These are phyloP conservation scores for Coelastrella sp. DNA, from an alignment of 139 green algal species.

Conservation along the genomic window DNA sequence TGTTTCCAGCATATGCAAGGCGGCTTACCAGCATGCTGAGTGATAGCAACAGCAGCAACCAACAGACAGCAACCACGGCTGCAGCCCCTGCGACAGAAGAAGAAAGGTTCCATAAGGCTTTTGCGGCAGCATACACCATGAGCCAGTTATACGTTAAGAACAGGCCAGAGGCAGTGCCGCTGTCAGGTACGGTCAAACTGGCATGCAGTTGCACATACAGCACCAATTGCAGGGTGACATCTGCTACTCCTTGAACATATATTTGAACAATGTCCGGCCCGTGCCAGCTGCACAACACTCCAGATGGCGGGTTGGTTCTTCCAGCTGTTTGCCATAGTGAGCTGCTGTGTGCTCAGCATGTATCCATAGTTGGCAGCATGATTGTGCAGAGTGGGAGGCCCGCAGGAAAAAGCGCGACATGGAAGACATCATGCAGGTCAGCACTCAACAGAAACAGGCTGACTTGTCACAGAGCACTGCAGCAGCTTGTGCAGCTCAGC, in stretches of 20 bases:
- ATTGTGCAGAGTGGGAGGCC: conserved; percentile 39
- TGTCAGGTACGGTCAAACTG: not conserved
- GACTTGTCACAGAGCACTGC: no score
- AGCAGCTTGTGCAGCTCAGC: no score
- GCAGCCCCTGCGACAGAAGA: not conserved
- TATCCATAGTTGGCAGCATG: not conserved
- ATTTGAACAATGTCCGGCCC: no score
- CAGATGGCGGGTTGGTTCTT: not conserved
- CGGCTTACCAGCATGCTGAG: not conserved
- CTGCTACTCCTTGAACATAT: no score
- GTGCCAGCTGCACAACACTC: not conserved
- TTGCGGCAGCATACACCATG: conserved; percentile 26
- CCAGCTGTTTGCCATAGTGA: no score
- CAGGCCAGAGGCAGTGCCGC: conserved; percentile 39
- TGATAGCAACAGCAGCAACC: conserved; percentile 16
- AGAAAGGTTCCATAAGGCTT: conserved; percentile 33
- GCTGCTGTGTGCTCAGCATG: no score
- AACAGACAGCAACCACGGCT: not conserved
- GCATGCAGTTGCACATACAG: not conserved
- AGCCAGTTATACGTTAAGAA: conserved; percentile 37
- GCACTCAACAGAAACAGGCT: no score
- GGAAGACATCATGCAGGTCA: conserved; percentile 41
- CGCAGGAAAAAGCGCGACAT: conserved; percentile 41
- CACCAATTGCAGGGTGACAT: no score
- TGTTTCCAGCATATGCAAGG: not conserved